Percentiles rank a stretch among this genome's conserved stretches.
Evolutionary conservation across 2,329 filamentous ascomycete genomes (phyloP).

Genomic region (Nothophoma quercina): DNA sequence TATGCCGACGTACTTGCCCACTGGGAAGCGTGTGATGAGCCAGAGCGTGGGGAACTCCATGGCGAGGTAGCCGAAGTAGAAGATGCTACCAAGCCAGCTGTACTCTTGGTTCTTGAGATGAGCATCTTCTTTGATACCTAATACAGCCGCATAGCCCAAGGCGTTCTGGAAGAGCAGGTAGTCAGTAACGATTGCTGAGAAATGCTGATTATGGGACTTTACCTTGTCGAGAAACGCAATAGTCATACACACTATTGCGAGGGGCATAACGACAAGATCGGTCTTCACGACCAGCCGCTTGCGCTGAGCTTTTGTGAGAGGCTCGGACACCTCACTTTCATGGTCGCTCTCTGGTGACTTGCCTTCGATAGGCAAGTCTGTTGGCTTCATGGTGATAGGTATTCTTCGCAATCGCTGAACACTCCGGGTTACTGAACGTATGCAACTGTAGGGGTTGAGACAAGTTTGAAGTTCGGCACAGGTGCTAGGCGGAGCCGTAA

Average conservation of each 20-base stretch:
- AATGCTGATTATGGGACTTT: too few relatives aligned
- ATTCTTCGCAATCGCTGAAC: too few relatives aligned
- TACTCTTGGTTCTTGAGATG: conserved; percentile 1
- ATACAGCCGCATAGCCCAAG: conserved; percentile 1
- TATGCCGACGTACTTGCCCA: conserved; percentile 2
- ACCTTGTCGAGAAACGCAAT: conserved; percentile 1
- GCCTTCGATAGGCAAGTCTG: too few relatives aligned
- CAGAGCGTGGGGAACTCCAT: conserved; percentile 4
- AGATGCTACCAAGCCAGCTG: conserved; percentile 6
- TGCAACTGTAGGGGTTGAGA: too few relatives aligned
- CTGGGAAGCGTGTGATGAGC: conserved; percentile 2
- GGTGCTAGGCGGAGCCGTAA: too few relatives aligned
- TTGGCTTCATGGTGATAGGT: too few relatives aligned
- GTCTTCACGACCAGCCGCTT: conserved; percentile 1
- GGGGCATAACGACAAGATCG: conserved; percentile 1
- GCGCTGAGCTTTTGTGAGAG: background rate
- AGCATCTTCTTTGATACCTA: conserved; percentile 3
- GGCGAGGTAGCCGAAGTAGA: conserved; percentile 1
- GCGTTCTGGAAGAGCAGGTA: background rate
- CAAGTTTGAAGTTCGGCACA: too few relatives aligned
- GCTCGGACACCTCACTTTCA: background rate
- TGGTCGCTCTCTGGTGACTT: too few relatives aligned
- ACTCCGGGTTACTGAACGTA: too few relatives aligned
- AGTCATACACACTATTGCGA: conserved; percentile 2
- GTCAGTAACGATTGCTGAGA: too few relatives aligned